Percentiles rank a stretch among this genome's conserved stretches.
Evolutionary conservation across 83 land plant genomes (phyloP).

Genomic region (Picea abies): DNA sequence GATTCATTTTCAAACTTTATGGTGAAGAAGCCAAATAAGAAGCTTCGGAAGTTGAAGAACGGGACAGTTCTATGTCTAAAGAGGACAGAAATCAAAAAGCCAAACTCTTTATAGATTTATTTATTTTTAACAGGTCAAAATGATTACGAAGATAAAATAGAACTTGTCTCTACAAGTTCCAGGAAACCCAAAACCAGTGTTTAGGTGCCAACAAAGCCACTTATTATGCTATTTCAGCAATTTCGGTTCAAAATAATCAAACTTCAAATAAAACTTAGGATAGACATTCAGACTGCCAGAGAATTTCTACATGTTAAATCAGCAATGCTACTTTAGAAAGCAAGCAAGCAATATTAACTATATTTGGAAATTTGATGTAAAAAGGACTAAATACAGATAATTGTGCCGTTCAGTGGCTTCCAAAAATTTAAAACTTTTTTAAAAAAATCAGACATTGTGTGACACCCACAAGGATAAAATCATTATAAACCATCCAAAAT

Average conservation of each 20-base stretch:
- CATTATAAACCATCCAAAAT: no score
- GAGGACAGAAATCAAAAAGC: no score
- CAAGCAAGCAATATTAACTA: neutral
- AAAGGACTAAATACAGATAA: no score
- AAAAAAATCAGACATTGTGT: no score
- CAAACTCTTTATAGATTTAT: no score
- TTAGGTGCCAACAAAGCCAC: neutral
- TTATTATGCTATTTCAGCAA: neutral
- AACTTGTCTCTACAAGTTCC: neutral
- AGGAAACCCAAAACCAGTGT: neutral
- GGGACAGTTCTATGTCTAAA: no score
- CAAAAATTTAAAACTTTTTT: no score
- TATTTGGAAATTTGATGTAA: neutral
- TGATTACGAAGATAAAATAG: neutral
- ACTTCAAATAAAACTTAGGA: neutral
- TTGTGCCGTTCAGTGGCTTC: no score
- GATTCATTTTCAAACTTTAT: neutral
- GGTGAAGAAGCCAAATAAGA: neutral
- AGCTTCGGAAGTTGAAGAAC: neutral
- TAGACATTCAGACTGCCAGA: neutral
- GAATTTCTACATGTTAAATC: neutral
- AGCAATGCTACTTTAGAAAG: neutral
- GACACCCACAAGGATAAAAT: no score
- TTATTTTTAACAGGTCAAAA: no score
- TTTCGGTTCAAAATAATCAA: neutral